Evolutionary conservation across 129 eudicot species (phyloP), one percentile per base, ranked within the genome.

Genomic region (Calendula officinalis): DNA sequence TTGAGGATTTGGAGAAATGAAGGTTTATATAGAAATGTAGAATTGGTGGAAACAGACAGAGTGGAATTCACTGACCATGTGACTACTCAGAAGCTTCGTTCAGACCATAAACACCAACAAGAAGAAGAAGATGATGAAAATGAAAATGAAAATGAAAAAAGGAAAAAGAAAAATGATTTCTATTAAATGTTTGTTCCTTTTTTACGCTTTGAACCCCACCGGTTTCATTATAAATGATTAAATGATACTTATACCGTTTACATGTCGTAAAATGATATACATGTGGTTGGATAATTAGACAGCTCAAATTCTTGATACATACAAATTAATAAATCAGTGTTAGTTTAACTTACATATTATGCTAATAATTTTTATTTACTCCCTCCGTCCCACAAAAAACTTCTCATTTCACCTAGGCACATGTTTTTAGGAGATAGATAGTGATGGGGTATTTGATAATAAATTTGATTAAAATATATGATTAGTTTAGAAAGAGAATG

Each of bases 41-140:
- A 53, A 45, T 11, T 8, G 53, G 60, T 40, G 68, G 40, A 44
- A 6, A 39, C 9, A 57, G 39, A 36, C 52, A 62, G 67, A 40
- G 56, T 59, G 69, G 67, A 63, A 49, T 22, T 9, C 6, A 42
- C 37, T 56, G 62, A 60, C 63, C 5, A 60, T 22, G 16, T 51
- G 43, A 16, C 22, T 42, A 35, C 10, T 49, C 64, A 15, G 70
- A 75, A 75, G 42, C 35, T 74, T 66, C 78, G 38, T 66, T 47
- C 38, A 45, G 52, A 64, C 64, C 36, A 60, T 35, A 42, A 41
- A 14, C 15, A 64, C 3, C 6, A 38, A 39, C 44, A 56, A 46
- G 33, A 59, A 41, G 62, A 65, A 50, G 61, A 59, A 30, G 71
- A 49, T 12, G 9, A 33, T 12, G 13, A 11, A 35, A 36, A 6